Base-by-base conservation (phyloP, 306 rosid genomes). In the Fagus sylvatica region DNA sequence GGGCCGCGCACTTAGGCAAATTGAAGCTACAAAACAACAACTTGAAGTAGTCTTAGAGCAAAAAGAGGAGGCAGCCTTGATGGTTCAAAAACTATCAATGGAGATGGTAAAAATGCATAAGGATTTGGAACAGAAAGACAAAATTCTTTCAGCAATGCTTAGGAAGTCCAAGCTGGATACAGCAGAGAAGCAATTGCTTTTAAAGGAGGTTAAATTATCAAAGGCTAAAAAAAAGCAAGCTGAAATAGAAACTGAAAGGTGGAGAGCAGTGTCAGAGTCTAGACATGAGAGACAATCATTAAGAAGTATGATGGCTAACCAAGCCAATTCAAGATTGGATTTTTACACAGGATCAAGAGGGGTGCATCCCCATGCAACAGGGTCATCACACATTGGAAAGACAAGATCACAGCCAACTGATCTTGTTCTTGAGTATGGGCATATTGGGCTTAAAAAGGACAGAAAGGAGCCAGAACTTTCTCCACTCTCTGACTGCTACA, bases 41-140 rank as follows among this genome's bases (percentile, higher is more conserved):
- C 87, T 90, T 54, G 87, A 75, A 81, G 61, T 85, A 9, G 86
- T 88, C 19, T 69, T 84, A 79, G 89, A 86, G 87, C 89, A 89
- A 79, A 90, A 94, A 78, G 97, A 95, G 80, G 97, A 90, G 72
- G 88, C 98, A 7, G 96, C 84, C 75, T 43, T 89, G 85, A 70
- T 92, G 88, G 95, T 82, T 9, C 93, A 91, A 72, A 92, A 95
- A 43, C 77, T 92, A 19, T 85, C 97, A 2, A 39, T 86, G 48
- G 98, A 95, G 83, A 82, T 91, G 55, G 80, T 86, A 4, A 95
- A 88, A 53, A 69, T 86, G 86, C 97, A 88, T 51, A 88, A 92
- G 80, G 98, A 95, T 87, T 89, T 88, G 83, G 98, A 95, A 66
- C 97, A 95, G 82, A 95, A 95, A 70, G 98, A 95, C 67, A 95